These are phyloP conservation scores for Chamaecyparis obtusa DNA, from an alignment of 75 land plant genomes.

Conservation along the genomic window DNA sequence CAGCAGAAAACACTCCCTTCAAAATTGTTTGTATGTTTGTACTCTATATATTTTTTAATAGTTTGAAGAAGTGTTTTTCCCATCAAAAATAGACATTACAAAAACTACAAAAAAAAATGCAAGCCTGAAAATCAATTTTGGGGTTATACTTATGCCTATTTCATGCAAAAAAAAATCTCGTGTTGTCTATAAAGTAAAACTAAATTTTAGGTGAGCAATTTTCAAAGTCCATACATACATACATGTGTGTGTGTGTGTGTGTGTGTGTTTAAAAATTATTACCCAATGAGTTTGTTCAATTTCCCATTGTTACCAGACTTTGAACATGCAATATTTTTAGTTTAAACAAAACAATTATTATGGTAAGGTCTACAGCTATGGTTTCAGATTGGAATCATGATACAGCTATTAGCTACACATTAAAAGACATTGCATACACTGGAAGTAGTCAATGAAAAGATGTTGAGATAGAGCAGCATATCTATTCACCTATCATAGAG, in stretches of 20 bases:
- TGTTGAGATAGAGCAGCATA: neutral
- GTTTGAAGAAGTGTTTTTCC: neutral
- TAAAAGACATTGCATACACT: neutral
- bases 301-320: neutral
- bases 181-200: neutral
- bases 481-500: conserved; percentile 68
- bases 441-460: neutral
- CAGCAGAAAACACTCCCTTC: neutral
- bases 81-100: neutral
- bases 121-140: neutral
- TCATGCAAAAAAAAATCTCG: neutral
- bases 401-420: neutral
- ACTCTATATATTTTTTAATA: neutral
- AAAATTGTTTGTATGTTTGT: neutral
- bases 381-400: neutral
- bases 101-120: neutral
- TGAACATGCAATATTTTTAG: neutral
- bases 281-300: neutral
- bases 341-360: neutral
- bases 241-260: neutral
- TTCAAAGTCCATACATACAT: neutral
- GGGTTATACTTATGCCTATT: too few relatives aligned
- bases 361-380: neutral
- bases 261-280: neutral
- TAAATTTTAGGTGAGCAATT: neutral